A percentile compares a stretch with the other conserved stretches of the same genome.
phyloP scores from a whole-genome alignment of 139 green algal genomes.

The Chlorella ohadii region DNA sequence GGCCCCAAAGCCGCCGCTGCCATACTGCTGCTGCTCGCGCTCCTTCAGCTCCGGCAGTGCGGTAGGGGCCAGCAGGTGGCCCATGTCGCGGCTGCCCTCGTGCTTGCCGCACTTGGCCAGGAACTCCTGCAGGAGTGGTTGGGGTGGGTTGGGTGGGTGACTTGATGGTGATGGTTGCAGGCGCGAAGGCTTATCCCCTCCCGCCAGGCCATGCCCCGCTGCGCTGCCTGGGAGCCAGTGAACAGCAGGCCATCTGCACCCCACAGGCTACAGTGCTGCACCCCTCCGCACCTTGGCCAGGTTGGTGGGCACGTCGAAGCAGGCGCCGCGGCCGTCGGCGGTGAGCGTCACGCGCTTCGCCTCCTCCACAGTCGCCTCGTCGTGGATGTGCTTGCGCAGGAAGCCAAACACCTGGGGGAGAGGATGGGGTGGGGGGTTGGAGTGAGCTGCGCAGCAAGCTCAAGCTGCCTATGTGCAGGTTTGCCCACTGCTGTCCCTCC shows the following conservation, averaged over 20 bases:
- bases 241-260: no score
- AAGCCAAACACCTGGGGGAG: slow-evolving; percentile 72
- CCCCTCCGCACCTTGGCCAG: slow-evolving; percentile 35
- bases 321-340: slow-evolving; percentile 78
- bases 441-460: no score
- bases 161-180: background rate
- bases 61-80: slow-evolving; percentile 35
- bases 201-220: no score
- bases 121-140: slow-evolving; percentile 50
- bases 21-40: slow-evolving; percentile 23
- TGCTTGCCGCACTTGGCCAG: slow-evolving; percentile 56
- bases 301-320: slow-evolving; percentile 91
- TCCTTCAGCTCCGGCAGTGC: slow-evolving; percentile 73
- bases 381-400: slow-evolving; percentile 66
- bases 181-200: no score
- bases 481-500: no score
- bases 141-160: background rate
- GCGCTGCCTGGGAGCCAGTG: no score
- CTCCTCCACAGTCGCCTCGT: slow-evolving; percentile 72
- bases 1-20: slow-evolving; percentile 25
- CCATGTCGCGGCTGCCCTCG: background rate
- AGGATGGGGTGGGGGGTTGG: background rate
- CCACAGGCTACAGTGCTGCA: no score
- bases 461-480: no score
- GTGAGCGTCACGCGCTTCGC: slow-evolving; percentile 89